A percentile compares a stretch with the other conserved stretches of the same genome.
Conservation (phyloP, 257 asterid genomes). For the Rhazya stricta region DNA sequence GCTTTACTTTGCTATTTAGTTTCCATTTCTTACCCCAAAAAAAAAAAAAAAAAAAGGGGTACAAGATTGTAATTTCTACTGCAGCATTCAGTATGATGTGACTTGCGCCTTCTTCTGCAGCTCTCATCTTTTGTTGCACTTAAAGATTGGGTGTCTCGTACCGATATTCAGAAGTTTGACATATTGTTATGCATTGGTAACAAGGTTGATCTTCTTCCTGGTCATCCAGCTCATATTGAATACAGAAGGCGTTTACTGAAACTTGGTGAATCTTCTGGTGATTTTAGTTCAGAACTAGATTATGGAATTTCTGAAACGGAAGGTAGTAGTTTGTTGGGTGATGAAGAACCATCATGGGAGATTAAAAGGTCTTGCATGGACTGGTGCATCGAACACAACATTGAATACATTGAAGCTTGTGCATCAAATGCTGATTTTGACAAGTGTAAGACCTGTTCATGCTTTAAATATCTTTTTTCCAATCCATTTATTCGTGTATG, state of each 20-base stretch:
- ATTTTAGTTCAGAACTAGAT: slow-evolving; percentile 33
- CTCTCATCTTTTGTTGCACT: slow-evolving; percentile 62
- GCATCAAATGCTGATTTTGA: slow-evolving; percentile 81
- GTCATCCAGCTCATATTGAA: slow-evolving; percentile 78
- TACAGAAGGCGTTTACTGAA: slow-evolving; percentile 61
- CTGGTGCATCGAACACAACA: slow-evolving; percentile 80
- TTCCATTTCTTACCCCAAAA: too few species aligned
- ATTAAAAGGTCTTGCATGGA: slow-evolving; percentile 49
- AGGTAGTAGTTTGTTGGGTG: slow-evolving; percentile 80
- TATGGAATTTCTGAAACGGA: slow-evolving; percentile 84
- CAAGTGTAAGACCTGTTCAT: slow-evolving; percentile 52
- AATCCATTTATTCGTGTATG: background rate
- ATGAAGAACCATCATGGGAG: slow-evolving; percentile 53
- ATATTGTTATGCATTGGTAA: slow-evolving; percentile 79
- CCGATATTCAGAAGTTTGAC: slow-evolving; percentile 66
- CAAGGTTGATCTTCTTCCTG: slow-evolving; percentile 88
- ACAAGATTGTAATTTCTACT: background rate
- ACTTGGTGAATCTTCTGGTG: slow-evolving; percentile 37
- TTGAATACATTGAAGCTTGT: slow-evolving; percentile 91
- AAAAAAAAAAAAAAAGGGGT: too few species aligned
- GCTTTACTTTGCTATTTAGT: background rate
- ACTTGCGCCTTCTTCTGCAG: slow-evolving; percentile 40
- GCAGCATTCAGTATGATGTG: slow-evolving; percentile 6
- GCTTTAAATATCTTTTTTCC: background rate
- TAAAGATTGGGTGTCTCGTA: slow-evolving; percentile 66